phyloP scores from a whole-genome alignment of 305 asterid species.

The Fraxinus ornus region DNA sequence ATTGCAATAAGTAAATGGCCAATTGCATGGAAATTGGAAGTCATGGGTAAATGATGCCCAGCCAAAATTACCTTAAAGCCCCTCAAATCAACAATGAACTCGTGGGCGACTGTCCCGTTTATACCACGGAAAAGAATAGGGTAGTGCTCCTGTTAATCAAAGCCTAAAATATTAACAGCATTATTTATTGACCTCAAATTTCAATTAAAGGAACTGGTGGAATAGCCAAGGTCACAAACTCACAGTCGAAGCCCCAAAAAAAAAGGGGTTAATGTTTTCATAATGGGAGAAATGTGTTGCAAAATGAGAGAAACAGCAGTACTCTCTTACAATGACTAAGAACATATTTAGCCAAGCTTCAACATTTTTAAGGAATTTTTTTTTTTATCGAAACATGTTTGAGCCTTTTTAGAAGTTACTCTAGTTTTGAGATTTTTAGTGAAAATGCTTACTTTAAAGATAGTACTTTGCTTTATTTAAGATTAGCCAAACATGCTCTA shows the following conservation, averaged over 20 bases:
- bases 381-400: not conserved
- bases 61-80: slow-evolving; percentile 63
- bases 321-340: not conserved
- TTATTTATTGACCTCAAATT: not conserved
- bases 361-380: not conserved
- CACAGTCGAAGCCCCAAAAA: not conserved
- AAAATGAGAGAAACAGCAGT: not conserved
- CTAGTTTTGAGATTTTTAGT: not conserved
- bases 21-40: not conserved
- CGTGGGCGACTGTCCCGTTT: slow-evolving; percentile 89
- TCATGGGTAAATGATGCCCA: not conserved
- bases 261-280: not conserved
- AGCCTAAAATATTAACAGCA: slow-evolving; percentile 23
- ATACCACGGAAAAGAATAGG: slow-evolving; percentile 96
- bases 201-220: not conserved
- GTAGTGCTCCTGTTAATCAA: slow-evolving; percentile 60
- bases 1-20: slow-evolving; percentile 15
- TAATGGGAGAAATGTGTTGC: not conserved
- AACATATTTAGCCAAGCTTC: not conserved
- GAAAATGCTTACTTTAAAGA: not conserved
- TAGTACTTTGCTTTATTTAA: not conserved
- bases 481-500: not conserved
- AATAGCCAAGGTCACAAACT: not conserved
- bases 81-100: slow-evolving; percentile 89
- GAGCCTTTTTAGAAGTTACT: not conserved